Percentiles rank a stretch among this genome's conserved stretches.
phyloP scores from a whole-genome alignment of 2,329 filamentous ascomycete species.

The Botrytis hyacinthi region DNA sequence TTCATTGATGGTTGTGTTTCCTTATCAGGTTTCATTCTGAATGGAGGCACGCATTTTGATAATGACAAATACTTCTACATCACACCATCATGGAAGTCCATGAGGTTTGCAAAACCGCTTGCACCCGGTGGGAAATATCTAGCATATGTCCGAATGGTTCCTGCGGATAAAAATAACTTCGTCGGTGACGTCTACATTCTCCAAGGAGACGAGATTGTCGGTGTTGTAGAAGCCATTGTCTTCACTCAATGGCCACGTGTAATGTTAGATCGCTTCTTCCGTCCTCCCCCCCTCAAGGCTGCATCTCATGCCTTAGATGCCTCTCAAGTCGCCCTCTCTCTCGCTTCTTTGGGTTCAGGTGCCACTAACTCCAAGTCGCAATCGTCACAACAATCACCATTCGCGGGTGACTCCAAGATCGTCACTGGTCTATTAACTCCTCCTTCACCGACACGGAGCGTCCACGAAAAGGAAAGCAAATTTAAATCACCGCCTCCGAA shows the following conservation, averaged over 20 bases:
- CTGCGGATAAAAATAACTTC: conserved; percentile 47
- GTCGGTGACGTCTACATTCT: conserved; percentile 41
- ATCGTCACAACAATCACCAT: not conserved
- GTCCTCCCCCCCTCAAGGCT: not conserved
- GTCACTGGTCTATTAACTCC: not conserved
- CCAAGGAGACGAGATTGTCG: conserved; percentile 38
- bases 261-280: not conserved
- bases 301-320: not conserved
- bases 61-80: not conserved
- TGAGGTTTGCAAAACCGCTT: not conserved
- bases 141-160: not conserved
- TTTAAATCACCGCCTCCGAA: not conserved
- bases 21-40: not conserved
- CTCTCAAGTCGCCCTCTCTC: not conserved
- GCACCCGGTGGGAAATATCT: not conserved
- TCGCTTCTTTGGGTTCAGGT: not conserved
- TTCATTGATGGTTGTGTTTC: not conserved
- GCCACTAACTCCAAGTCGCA: not conserved
- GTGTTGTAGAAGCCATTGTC: conserved; percentile 36
- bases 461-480: not conserved
- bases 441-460: not conserved
- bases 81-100: not conserved
- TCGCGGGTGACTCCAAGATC: not conserved
- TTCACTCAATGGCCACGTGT: not conserved
- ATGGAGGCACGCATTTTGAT: not conserved